Percentiles rank a stretch among this genome's conserved stretches.
Evolutionary conservation across 2,329 filamentous ascomycete genomes (phyloP).

Genomic region (Fusarium nanum): DNA sequence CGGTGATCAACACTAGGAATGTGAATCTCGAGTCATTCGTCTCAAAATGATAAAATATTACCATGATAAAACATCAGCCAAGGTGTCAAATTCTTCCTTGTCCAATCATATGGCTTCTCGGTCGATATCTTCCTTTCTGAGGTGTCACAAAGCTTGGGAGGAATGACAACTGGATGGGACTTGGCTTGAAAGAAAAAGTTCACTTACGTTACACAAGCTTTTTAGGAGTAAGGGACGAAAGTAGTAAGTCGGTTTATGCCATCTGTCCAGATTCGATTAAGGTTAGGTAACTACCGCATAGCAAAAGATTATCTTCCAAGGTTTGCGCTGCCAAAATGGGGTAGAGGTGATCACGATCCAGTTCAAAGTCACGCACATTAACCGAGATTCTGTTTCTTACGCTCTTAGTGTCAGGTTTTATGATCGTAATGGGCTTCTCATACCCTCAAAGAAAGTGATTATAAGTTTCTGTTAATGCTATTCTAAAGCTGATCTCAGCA

Average conservation of each 20-base stretch:
- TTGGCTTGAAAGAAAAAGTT: not conserved
- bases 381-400: not conserved
- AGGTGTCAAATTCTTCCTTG: not conserved
- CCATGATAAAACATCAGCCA: not conserved
- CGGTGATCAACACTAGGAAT: slow-evolving; percentile 10
- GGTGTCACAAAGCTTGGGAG: slow-evolving; percentile 4
- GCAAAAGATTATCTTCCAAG: not conserved
- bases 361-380: not conserved
- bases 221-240: not conserved
- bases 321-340: not conserved
- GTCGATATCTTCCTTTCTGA: not conserved
- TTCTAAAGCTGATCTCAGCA: not conserved
- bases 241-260: not conserved
- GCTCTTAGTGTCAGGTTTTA: not conserved
- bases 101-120: not conserved
- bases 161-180: not conserved
- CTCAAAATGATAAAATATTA: not conserved
- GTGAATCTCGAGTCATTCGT: not conserved
- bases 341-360: not conserved
- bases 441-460: not conserved
- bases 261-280: not conserved
- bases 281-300: not conserved
- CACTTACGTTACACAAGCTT: not conserved
- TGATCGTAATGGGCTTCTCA: not conserved
- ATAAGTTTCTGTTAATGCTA: not conserved